Percentiles rank a stretch among this genome's conserved stretches.
Conservation (phyloP, 2,329 filamentous ascomycete species). For the Aspergillus neotritici region DNA sequence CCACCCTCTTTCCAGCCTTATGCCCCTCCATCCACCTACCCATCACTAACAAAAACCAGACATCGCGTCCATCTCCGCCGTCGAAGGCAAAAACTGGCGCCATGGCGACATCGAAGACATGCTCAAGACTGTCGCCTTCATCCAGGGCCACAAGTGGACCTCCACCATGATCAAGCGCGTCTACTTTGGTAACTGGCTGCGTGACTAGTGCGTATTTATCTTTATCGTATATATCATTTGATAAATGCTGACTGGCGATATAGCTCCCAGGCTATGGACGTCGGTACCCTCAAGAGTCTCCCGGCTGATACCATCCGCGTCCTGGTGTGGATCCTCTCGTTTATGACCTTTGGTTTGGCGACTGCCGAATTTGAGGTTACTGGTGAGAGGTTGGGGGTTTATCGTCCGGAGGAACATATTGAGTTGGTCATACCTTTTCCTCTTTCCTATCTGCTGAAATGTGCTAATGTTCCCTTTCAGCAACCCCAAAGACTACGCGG, state of each 20-base stretch:
- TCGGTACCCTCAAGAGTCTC: conserved; percentile 71
- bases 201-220: conserved; percentile 56
- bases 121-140: conserved; percentile 69
- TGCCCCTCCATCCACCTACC: background rate
- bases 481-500: conserved; percentile 80
- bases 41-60: conserved; percentile 25
- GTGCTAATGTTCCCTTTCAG: conserved; percentile 36
- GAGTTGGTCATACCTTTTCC: conserved; percentile 29
- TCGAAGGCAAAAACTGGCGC: conserved; percentile 50
- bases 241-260: background rate
- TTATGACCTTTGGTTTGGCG: conserved; percentile 78
- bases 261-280: conserved; percentile 70
- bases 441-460: background rate
- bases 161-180: conserved; percentile 69
- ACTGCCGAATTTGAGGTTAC: conserved; percentile 82
- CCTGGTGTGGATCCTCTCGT: conserved; percentile 74
- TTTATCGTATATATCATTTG: background rate
- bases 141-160: conserved; percentile 80
- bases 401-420: conserved; percentile 63
- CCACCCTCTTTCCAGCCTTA: background rate
- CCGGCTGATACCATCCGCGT: conserved; percentile 73
- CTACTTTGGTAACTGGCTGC: conserved; percentile 83
- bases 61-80: conserved; percentile 45
- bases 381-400: conserved; percentile 70
- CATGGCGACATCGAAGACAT: conserved; percentile 72